Evolutionary conservation across 805 yeast genomes (phyloP), one percentile per base, ranked within the genome.

Genomic region (Suhomyces tanzawaensis): DNA sequence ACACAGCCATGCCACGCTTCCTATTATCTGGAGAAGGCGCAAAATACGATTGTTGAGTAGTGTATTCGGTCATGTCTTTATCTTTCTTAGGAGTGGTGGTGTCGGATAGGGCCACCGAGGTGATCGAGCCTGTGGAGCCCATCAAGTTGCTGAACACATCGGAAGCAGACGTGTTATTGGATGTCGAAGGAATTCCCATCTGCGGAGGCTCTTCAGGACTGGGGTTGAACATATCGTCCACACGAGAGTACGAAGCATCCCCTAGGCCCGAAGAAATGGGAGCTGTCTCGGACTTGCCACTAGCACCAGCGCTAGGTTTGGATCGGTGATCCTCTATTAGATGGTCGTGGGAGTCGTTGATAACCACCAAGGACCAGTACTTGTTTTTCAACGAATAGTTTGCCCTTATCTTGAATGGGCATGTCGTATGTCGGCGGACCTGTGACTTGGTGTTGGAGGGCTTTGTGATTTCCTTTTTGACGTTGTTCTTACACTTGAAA

Each of bases 401-500:
- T 2, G 86, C 86, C 38, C 88, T 57, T 29, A 81, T 70, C 53
- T 82, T 66, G 51, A 81, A 81, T 2, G 86, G 86, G 51, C 87
- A 81, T 16, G 69, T 65, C 11, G 62, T 62, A 18, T 38, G 41
- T n/a, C 45, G 46, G 21, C 45, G 42, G 26, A 24, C 24, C 45
- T 53, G 32, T 56, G 43, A 34, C 23, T 29, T 42, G 26, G 29
- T 22, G 24, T 40, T 39, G 48, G 17, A 38, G 34, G 37, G 6
- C n/a, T 24, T 24, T n/a, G n/a, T n/a, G 27, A 37, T 34, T 36
- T 43, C 47, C 36, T 47, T 44, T 25, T 42, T 40, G 17, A 47
- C 25, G 44, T 47, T 22, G 22, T 72, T 66, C 46, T 77, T 79
- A 52, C 86, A 80, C 49, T 77, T 75, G 60, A 80, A 80, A 13